A percentile compares a stretch with the other conserved stretches of the same genome.
Conservation (phyloP, 495 filamentous ascomycete species). For the Talaromyces adpressus region DNA sequence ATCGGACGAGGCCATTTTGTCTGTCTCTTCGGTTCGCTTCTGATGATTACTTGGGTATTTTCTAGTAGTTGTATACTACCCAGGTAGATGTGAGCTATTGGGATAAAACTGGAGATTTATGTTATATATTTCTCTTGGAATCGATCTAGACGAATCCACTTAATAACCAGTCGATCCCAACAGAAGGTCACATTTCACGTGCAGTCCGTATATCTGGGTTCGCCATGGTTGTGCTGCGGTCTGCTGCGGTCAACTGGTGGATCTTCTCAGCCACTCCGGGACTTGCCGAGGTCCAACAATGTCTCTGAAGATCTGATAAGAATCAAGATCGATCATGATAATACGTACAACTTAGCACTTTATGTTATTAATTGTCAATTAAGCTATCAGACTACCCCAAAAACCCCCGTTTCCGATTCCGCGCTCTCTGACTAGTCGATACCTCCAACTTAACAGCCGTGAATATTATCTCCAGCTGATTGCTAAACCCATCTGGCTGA, state of each 20-base stretch:
- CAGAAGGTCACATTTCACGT: neutral
- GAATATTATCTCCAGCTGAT: slow-evolving; percentile 56
- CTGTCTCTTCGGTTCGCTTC: neutral
- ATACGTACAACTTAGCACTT: no score
- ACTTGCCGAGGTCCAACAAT: neutral
- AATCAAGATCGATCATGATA: neutral
- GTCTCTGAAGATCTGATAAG: neutral
- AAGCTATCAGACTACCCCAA: slow-evolving; percentile 2
- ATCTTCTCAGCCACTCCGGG: neutral
- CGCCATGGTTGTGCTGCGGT: no score
- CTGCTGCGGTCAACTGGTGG: neutral
- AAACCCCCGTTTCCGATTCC: slow-evolving; percentile 66
- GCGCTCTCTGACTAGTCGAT: slow-evolving; percentile 54
- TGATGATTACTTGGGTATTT: neutral
- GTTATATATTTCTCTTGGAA: neutral
- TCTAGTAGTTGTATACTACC: no score
- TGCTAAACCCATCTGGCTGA: slow-evolving; percentile 32
- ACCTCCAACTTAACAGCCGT: slow-evolving; percentile 78
- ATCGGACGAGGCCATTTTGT: slow-evolving; percentile 1
- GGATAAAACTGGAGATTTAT: neutral
- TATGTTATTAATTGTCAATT: neutral
- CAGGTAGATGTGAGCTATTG: no score
- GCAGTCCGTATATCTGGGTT: neutral
- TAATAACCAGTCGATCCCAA: neutral
- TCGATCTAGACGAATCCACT: neutral